Percentiles rank a stretch among this genome's conserved stretches.
These are phyloP conservation scores for Ceratobasidium sp. DNA, from an alignment of 1,284 basidiomycete species.

Conservation along the genomic window DNA sequence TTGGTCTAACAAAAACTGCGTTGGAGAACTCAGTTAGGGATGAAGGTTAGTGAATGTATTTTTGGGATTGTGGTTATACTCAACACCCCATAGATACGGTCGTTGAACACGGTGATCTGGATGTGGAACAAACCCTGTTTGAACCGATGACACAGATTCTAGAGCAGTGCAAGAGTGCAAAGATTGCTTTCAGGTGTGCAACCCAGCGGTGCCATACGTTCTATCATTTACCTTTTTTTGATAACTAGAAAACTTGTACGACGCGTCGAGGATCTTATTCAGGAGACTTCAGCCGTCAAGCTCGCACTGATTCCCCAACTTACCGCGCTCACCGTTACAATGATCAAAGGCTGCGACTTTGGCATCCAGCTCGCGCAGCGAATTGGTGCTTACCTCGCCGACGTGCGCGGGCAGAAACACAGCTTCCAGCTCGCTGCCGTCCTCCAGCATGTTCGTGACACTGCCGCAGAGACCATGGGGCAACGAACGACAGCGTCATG, in stretches of 20 bases:
- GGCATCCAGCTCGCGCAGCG: constrained; percentile 89
- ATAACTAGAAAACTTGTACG: constrained; percentile 83
- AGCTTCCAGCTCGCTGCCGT: constrained; percentile 80
- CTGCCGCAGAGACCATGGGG: constrained; percentile 73
- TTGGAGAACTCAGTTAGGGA: constrained; percentile 79
- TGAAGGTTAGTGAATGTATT: constrained; percentile 63
- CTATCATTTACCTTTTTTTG: constrained; percentile 30
- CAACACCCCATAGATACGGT: constrained; percentile 69
- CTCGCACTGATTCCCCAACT: constrained; percentile 76
- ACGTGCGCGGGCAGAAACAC: constrained; percentile 77
- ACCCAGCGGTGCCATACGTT: neutral
- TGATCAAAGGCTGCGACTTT: constrained; percentile 87
- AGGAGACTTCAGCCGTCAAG: constrained; percentile 76
- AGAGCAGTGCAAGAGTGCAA: constrained; percentile 82
- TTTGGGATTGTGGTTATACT: constrained; percentile 19
- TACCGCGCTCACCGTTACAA: constrained; percentile 72
- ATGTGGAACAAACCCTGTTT: constrained; percentile 78
- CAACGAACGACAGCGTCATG: constrained; percentile 74
- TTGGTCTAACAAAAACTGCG: constrained; percentile 87
- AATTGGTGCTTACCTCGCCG: constrained; percentile 80
- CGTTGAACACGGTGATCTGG: constrained; percentile 75
- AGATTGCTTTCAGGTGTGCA: constrained; percentile 79
- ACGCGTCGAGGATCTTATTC: constrained; percentile 81
- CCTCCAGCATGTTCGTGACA: constrained; percentile 76
- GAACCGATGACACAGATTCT: constrained; percentile 83